Evolutionary conservation across 164 flowering plant species (phyloP), one percentile per base, ranked within the genome.

Genomic region (Warburgia ugandensis): DNA sequence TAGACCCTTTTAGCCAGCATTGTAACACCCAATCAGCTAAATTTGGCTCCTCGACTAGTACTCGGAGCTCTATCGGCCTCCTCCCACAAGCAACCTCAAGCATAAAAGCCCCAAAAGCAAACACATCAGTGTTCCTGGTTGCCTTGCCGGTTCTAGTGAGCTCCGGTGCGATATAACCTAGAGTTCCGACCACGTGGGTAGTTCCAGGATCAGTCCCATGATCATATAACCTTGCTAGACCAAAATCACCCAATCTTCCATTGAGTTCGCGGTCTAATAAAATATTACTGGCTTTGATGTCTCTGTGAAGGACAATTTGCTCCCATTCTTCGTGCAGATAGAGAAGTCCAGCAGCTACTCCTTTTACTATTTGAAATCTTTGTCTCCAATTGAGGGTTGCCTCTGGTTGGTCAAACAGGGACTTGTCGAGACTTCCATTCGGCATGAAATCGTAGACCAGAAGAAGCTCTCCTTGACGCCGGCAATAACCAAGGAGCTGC

Each of bases 381-480:
- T 66, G 71, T 7, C 19, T 14, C 77, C 77, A 73, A 22, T 25
- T 50, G 1, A 73, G 67, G 0, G 25, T 41, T 11, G 43, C 5
- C 3, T 26, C 27, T 11, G 37, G 26, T 0, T 37, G 37, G 20
- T 48, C 30, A 17, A 59, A 56, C 2, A 65, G 37, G 52, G 52
- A 68, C 45, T 47, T 73, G 61, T 79, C 84, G 7, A 79, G 55
- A 44, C 80, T 79, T 32, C 77, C 77, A 47, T 74, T 76, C 5
- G 80, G 66, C 84, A 74, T 79, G 69, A 29, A 76, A 7, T 79
- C 81, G 44, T 79, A 75, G 1, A 78, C 80, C 52, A 78, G 33
- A 1, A 78, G 73, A 7, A 78, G 69, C 29, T 78, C 78, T 0
- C 72, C 70, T 47, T 65, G 66, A 0, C 75, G 63, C 29, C 78